Evolutionary conservation across 768 basidiomycete genomes (phyloP), one percentile per base, ranked within the genome.

Genomic region (Rickenella mellea): DNA sequence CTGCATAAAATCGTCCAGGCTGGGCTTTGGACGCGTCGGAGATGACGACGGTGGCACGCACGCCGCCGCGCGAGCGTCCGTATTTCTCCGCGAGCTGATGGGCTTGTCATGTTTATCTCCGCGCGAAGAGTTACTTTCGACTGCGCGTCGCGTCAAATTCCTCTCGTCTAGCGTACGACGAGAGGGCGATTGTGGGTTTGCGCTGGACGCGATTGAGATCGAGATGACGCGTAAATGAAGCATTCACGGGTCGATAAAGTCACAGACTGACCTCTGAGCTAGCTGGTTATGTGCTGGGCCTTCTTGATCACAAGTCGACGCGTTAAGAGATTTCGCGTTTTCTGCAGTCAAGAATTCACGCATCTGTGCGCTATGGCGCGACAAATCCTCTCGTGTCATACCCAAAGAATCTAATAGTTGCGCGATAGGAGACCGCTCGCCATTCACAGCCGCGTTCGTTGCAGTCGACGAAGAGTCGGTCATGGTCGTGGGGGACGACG

Each of bases 351-450:
- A 69, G 65, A 84, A 86, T 51, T 77, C 76, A 40, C 83, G 80
- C 84, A 88, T 87, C 58, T 85, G 74, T 63, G 80, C 72, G 53
- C 79, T 84, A 55, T 76, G 81, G 55, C 74, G 70, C 51, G 68
- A 57, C 43, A 88, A 66, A 62, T 87, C 85, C 53, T 83, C 78
- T 59, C 82, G 74, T 50, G 86, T 85, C 55, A 88, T 70, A 40
- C 84, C 83, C 30, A 88, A 69, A 14, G 76, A 76, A 51, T 74
- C 67, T 27, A 88, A 64, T 19, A 88, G 72, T 51, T 78, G 76
- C 25, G 81, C 81, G 22, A 85, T 84, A 27, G 85, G 85, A 6
- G 84, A 87, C 29, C 15, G 28, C 29, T 42, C 41, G 41, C 41
- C 41, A n/a, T n/a, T n/a, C n/a, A n/a, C n/a, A n/a, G n/a, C n/a